Evolutionary conservation across 108 stramenopile species (phyloP).

Genomic region (Discostella pseudostelligera): DNA sequence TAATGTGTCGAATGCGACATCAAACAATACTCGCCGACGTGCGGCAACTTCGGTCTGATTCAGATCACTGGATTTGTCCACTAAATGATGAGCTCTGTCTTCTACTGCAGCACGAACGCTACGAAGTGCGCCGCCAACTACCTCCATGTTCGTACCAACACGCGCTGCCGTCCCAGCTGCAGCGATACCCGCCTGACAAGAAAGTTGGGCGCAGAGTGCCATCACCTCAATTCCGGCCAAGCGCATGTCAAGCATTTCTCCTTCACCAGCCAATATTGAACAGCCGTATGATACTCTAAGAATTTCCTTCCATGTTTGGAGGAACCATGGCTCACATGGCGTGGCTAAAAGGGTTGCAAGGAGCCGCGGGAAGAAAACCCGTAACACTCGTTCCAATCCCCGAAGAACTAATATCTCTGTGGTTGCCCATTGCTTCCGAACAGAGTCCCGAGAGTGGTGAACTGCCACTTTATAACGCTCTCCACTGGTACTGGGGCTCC

Average conservation of each 20-base stretch:
- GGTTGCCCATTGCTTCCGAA: conserved; percentile 80
- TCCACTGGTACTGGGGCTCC: background rate
- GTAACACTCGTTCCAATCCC: conserved; percentile 76
- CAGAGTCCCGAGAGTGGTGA: conserved; percentile 83
- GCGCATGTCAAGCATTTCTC: conserved; percentile 78
- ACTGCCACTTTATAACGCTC: conserved; percentile 74
- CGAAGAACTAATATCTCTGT: conserved; percentile 80
- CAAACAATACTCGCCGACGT: conserved; percentile 54
- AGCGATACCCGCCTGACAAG: conserved; percentile 66
- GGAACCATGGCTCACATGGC: conserved; percentile 61
- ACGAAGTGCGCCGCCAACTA: conserved; percentile 81
- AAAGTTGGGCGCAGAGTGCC: conserved; percentile 64
- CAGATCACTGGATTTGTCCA: background rate
- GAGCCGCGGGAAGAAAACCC: conserved; percentile 64
- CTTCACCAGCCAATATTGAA: conserved; percentile 49
- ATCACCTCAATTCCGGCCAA: conserved; percentile 72
- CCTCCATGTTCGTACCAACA: conserved; percentile 88
- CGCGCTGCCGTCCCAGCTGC: conserved; percentile 72
- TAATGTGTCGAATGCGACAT: conserved; percentile 61
- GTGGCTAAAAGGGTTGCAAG: conserved; percentile 35
- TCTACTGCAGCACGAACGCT: conserved; percentile 50
- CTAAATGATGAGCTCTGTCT: conserved; percentile 4
- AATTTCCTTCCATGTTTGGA: conserved; percentile 71
- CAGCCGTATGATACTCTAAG: conserved; percentile 60
- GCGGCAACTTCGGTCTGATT: conserved; percentile 25